These are phyloP conservation scores for Backusella tarrabulga DNA, from an alignment of 192 early-diverging fungal species.

Conservation along the genomic window DNA sequence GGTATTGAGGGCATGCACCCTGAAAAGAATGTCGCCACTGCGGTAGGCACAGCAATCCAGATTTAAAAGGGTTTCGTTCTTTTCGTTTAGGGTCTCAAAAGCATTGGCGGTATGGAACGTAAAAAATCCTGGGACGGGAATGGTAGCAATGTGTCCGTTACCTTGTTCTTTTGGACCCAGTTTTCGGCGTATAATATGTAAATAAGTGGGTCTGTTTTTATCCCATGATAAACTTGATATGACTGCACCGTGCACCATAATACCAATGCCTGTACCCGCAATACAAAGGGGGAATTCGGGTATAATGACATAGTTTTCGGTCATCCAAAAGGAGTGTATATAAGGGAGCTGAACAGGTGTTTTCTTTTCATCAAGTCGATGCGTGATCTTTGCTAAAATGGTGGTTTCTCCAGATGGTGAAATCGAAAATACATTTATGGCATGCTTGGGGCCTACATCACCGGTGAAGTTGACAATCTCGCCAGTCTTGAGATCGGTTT, in stretches of 20 bases:
- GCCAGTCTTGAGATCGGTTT: constrained; percentile 19
- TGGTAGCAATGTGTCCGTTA: not conserved
- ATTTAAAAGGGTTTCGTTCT: not conserved
- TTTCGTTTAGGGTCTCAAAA: not conserved
- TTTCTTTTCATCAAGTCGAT: constrained; percentile 8
- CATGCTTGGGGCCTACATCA: not conserved
- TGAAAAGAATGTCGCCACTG: not conserved
- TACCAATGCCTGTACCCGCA: not conserved
- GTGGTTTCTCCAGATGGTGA: constrained; percentile 10
- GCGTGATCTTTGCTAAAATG: constrained; percentile 12
- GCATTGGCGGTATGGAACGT: constrained; percentile 15
- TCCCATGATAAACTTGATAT: constrained; percentile 6
- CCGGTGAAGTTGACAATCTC: constrained; percentile 20
- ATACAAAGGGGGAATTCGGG: constrained; percentile 49
- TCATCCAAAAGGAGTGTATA: constrained; percentile 53
- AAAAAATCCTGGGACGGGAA: constrained; percentile 5
- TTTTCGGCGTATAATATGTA: not conserved
- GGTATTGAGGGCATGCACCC: not conserved
- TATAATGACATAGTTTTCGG: constrained; percentile 57
- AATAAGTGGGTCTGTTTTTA: not conserved
- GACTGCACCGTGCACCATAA: not conserved
- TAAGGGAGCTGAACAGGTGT: constrained; percentile 36
- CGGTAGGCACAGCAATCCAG: constrained; percentile 8
- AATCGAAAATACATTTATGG: constrained; percentile 18
- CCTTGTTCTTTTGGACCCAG: not conserved